These are phyloP conservation scores for Phytopythium boreale DNA, from an alignment of 352 stramenopile genomes.

Conservation along the genomic window DNA sequence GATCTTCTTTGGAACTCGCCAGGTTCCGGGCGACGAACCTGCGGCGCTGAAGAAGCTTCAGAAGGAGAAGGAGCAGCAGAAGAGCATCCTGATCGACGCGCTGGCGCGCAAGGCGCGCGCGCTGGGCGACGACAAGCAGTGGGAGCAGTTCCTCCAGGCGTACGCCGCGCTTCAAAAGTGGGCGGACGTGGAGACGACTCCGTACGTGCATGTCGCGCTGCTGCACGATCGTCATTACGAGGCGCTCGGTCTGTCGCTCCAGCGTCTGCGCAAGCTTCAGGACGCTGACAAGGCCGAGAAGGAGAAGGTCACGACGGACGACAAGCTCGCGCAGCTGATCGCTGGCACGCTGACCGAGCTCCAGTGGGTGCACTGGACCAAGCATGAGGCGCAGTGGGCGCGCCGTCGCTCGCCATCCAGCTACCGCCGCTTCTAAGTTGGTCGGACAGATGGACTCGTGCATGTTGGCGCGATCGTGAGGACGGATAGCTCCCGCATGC, in stretches of 20 bases:
- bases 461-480: background rate
- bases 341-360: constrained; percentile 31
- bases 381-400: constrained; percentile 56
- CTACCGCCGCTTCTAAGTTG: constrained; percentile 65
- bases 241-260: constrained; percentile 43
- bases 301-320: constrained; percentile 61
- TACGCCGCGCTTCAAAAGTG: constrained; percentile 69
- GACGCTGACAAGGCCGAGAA: constrained; percentile 53
- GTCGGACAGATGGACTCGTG: background rate
- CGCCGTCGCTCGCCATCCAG: constrained; percentile 45
- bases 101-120: constrained; percentile 67
- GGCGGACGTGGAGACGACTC: constrained; percentile 57
- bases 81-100: constrained; percentile 67
- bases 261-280: constrained; percentile 73
- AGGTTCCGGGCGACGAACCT: constrained; percentile 43
- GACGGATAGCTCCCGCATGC: too few relatives aligned
- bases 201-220: constrained; percentile 55
- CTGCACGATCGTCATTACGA: constrained; percentile 57
- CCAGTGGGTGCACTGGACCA: constrained; percentile 57
- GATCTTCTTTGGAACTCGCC: constrained; percentile 69
- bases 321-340: constrained; percentile 53
- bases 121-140: constrained; percentile 52
- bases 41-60: constrained; percentile 61
- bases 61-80: constrained; percentile 74
- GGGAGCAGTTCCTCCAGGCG: constrained; percentile 49